These are phyloP conservation scores for Chaetothyriales sp. DNA, from an alignment of 2,329 filamentous ascomycete genomes.

Conservation along the genomic window DNA sequence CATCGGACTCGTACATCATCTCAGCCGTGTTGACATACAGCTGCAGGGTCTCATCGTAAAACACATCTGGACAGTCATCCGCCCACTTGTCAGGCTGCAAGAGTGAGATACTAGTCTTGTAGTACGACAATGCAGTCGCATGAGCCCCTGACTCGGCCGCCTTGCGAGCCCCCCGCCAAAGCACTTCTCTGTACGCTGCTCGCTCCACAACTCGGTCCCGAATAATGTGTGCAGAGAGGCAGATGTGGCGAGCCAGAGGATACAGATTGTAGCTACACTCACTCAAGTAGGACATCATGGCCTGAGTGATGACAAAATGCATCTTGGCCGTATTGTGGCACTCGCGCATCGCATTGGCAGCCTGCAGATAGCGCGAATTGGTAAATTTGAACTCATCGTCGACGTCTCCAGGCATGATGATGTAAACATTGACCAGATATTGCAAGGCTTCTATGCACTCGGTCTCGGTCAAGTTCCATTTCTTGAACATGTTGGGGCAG, in stretches of 20 bases:
- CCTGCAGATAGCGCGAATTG: slow-evolving; percentile 74
- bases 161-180: slow-evolving; percentile 63
- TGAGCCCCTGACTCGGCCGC: slow-evolving; percentile 71
- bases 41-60: slow-evolving; percentile 72
- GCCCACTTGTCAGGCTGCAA: slow-evolving; percentile 69
- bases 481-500: slow-evolving; percentile 27
- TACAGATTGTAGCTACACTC: slow-evolving; percentile 51
- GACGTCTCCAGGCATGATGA: slow-evolving; percentile 65
- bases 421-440: slow-evolving; percentile 60
- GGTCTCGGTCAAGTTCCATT: slow-evolving; percentile 45
- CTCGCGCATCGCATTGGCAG: slow-evolving; percentile 54
- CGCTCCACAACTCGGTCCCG: slow-evolving; percentile 47
- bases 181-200: slow-evolving; percentile 54
- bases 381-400: slow-evolving; percentile 80
- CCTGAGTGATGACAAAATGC: slow-evolving; percentile 79
- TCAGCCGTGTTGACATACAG: slow-evolving; percentile 68
- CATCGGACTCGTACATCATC: slow-evolving; percentile 64
- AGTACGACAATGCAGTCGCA: slow-evolving; percentile 69
- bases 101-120: slow-evolving; percentile 58
- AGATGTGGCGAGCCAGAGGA: slow-evolving; percentile 66
- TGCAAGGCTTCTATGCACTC: slow-evolving; percentile 69
- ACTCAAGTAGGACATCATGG: slow-evolving; percentile 55
- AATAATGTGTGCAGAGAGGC: slow-evolving; percentile 60
- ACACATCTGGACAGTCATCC: slow-evolving; percentile 52
- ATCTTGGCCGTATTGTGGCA: slow-evolving; percentile 55